Evolutionary conservation across 768 basidiomycete genomes (phyloP), one percentile per base, ranked within the genome.

Genomic region (Suillus spraguei): DNA sequence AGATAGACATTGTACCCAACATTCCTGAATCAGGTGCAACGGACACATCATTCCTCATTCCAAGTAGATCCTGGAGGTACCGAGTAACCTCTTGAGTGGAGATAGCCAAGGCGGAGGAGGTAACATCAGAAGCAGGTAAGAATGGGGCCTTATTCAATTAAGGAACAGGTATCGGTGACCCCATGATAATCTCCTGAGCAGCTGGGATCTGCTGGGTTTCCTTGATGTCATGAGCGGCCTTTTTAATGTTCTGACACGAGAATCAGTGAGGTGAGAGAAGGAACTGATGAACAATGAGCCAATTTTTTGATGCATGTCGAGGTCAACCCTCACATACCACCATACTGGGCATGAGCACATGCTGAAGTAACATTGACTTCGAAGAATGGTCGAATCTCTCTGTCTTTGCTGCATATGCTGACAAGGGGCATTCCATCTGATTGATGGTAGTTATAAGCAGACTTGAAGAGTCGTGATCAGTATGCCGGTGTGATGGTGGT

Each of bases 401-500:
- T 90, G 20, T 80, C 79, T 24, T 82, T 79, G 65, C 83, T 83
- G 64, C 87, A 78, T 14, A 90, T 66, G 13, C 91, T 91, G 33
- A 88, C 72, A 3, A 87, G 88, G 33, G 76, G 71, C 61, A 71
- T 62, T 94, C 91, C 90, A 94, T 90, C 63, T 88, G 88, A 59
- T 86, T 87, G 54, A 88, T 92, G 20, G 88, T 86, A 64, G 88
- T 84, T 38, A 94, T 87, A n/a, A 95, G 77, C 0, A n/a, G 87
- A 90, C 75, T 90, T 94, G 58, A 11, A 94, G 78, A 47, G 85
- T 86, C 88, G 95, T 87, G 24, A 93, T 80, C 3, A 94, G 93
- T 2, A 94, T 77, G 6, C 81, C 72, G 2, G 77, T 73, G 39
- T 85, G 76, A 8, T n/a, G n/a, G n/a, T n/a, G n/a, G n/a, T n/a